phyloP scores from a whole-genome alignment of 345 rosid genomes.

The Stellera chamaejasme region DNA sequence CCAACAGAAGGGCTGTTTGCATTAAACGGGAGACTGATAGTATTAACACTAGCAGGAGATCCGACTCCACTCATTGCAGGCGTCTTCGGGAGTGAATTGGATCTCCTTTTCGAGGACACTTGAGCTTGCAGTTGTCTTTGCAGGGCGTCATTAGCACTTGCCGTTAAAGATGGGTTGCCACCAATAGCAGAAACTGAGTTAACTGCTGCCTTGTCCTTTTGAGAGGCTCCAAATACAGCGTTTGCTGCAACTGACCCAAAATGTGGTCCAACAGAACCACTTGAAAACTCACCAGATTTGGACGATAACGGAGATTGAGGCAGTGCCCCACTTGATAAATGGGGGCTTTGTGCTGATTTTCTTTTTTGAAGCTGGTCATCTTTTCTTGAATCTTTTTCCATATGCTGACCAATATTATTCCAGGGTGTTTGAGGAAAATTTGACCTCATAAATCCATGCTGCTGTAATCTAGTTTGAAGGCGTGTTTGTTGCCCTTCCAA shows the following conservation, averaged over 20 bases:
- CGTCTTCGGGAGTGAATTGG: conserved; percentile 70
- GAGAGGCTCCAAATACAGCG: conserved; percentile 44
- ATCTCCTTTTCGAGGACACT: conserved; percentile 51
- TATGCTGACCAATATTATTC: conserved; percentile 63
- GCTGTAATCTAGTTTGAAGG: conserved; percentile 50
- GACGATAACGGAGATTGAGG: conserved; percentile 92
- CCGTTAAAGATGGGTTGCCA: conserved; percentile 58
- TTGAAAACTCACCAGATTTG: conserved; percentile 94
- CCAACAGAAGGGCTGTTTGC: conserved; percentile 82
- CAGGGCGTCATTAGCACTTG: conserved; percentile 73
- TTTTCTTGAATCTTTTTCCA: conserved; percentile 54
- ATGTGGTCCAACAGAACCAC: conserved; percentile 75
- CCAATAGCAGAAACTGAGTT: conserved; percentile 59
- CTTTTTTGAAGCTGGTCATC: conserved; percentile 76
- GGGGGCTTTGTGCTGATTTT: conserved; percentile 80
- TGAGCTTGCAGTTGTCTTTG: conserved; percentile 70
- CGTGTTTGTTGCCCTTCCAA: conserved; percentile 52
- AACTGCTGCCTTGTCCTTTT: conserved; percentile 64
- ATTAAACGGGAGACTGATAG: conserved; percentile 47
- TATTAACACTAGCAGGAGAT: conserved; percentile 92
- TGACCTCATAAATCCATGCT: conserved; percentile 44
- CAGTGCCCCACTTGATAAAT: conserved; percentile 65
- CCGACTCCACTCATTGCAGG: conserved; percentile 75
- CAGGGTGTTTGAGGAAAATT: conserved; percentile 54
- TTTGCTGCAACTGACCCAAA: conserved; percentile 55